A percentile compares a stretch with the other conserved stretches of the same genome.
These are phyloP conservation scores for Fusarium sp. DNA, from an alignment of 2,329 filamentous ascomycete species.

Conservation along the genomic window DNA sequence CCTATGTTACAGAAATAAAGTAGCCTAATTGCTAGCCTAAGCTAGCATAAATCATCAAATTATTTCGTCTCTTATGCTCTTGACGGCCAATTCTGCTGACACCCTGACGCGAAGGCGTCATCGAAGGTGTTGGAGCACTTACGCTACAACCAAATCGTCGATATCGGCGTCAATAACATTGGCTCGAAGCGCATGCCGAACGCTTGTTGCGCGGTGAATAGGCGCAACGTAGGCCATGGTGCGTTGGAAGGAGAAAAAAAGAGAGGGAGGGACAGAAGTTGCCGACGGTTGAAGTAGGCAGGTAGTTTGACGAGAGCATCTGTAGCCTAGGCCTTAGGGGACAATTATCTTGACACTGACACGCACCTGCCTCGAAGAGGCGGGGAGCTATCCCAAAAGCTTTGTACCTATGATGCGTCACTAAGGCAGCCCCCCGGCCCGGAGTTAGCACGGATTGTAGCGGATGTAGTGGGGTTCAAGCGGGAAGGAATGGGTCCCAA, in stretches of 20 bases:
- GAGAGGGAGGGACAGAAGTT: not conserved
- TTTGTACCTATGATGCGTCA: too few relatives aligned
- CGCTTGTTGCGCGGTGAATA: slow-evolving; percentile 90
- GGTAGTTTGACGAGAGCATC: too few relatives aligned
- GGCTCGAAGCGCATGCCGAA: slow-evolving; percentile 86
- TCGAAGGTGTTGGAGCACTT: slow-evolving; percentile 52
- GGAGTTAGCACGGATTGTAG: slow-evolving; percentile 44
- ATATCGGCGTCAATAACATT: slow-evolving; percentile 78
- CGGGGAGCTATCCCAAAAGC: too few relatives aligned
- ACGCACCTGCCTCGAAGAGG: too few relatives aligned
- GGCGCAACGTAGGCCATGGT: slow-evolving; percentile 93
- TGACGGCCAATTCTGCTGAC: too few relatives aligned
- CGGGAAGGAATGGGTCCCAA: not conserved
- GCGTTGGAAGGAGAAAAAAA: not conserved
- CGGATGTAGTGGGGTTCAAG: slow-evolving; percentile 34
- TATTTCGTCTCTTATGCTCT: too few relatives aligned
- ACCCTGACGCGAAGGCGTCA: too few relatives aligned
- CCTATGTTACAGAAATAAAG: too few relatives aligned
- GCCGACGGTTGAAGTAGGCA: not conserved
- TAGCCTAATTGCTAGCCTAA: too few relatives aligned
- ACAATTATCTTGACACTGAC: not conserved
- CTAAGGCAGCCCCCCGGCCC: not conserved
- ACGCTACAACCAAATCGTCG: slow-evolving; percentile 90
- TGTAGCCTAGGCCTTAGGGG: too few relatives aligned
- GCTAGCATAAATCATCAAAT: too few relatives aligned